These are phyloP conservation scores for Gossypium davidsonii DNA, from an alignment of 441 rosid species.

Conservation along the genomic window DNA sequence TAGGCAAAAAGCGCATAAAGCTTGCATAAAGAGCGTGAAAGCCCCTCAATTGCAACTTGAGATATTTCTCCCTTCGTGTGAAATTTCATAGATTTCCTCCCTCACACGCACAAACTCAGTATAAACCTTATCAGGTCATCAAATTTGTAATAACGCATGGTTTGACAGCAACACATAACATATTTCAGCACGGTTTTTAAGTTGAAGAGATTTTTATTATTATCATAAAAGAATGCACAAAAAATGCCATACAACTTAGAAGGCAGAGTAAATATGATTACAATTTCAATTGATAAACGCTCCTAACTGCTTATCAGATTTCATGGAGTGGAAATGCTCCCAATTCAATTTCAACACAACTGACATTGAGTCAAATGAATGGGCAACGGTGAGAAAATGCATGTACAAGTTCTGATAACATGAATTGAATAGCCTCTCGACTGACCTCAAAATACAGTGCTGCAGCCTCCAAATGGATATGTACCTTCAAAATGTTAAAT, in stretches of 20 bases:
- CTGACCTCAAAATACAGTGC: conserved; percentile 21
- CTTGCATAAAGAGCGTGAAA: not conserved
- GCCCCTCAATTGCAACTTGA: not conserved
- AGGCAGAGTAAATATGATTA: not conserved
- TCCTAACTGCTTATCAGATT: conserved; percentile 5
- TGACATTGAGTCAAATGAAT: conserved; percentile 6
- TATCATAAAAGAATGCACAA: conserved; percentile 4
- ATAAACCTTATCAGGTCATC: not conserved
- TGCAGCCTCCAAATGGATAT: conserved; percentile 3
- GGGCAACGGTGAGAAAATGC: not conserved
- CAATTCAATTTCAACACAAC: conserved; percentile 3
- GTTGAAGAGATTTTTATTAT: not conserved
- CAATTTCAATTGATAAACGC: conserved; percentile 6
- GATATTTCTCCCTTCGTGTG: not conserved
- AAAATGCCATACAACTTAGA: not conserved
- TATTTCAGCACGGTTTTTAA: not conserved
- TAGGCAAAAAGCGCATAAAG: not conserved
- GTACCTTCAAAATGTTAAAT: not conserved
- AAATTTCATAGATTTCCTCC: not conserved
- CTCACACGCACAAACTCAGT: not conserved
- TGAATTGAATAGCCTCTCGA: conserved; percentile 18
- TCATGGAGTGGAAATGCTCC: not conserved
- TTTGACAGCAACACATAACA: not conserved
- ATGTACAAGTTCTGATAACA: conserved; percentile 17
- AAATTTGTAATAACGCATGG: not conserved